Conservation (phyloP, 2,329 filamentous ascomycete genomes). For the Thermoascus crustaceus region DNA sequence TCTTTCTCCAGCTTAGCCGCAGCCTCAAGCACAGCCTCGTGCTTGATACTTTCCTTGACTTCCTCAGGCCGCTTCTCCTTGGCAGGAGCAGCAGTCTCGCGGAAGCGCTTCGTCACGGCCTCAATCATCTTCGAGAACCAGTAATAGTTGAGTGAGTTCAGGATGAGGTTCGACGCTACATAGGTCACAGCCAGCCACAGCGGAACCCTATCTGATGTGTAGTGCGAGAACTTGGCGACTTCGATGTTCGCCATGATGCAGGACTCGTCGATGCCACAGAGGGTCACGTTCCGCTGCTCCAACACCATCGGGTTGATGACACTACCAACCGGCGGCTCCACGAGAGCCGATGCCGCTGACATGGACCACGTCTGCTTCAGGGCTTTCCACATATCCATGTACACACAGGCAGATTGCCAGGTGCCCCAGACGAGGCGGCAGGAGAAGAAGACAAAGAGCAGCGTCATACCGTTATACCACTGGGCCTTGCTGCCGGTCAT, state of each 20-base stretch:
- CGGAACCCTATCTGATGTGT: constrained; percentile 38
- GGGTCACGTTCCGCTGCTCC: constrained; percentile 22
- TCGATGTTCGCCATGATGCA: constrained; percentile 37
- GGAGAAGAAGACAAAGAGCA: constrained; percentile 52
- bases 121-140: constrained; percentile 63
- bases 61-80: constrained; percentile 10
- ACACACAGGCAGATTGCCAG: constrained; percentile 51
- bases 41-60: constrained; percentile 2
- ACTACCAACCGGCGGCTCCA: constrained; percentile 20
- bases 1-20: constrained; percentile 24
- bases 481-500: constrained; percentile 55
- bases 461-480: constrained; percentile 55
- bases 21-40: constrained; percentile 29
- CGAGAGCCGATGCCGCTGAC: constrained; percentile 17
- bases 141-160: constrained; percentile 56
- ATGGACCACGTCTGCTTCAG: constrained; percentile 37
- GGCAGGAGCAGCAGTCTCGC: constrained; percentile 22
- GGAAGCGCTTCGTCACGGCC: constrained; percentile 55
- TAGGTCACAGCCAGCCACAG: constrained; percentile 53
- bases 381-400: constrained; percentile 50
- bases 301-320: constrained; percentile 29
- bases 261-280: constrained; percentile 31
- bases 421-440: constrained; percentile 57
- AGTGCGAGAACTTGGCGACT: constrained; percentile 42
- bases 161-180: constrained; percentile 49